Base-by-base conservation (phyloP, 441 rosid species). In the Populus hybrid region DNA sequence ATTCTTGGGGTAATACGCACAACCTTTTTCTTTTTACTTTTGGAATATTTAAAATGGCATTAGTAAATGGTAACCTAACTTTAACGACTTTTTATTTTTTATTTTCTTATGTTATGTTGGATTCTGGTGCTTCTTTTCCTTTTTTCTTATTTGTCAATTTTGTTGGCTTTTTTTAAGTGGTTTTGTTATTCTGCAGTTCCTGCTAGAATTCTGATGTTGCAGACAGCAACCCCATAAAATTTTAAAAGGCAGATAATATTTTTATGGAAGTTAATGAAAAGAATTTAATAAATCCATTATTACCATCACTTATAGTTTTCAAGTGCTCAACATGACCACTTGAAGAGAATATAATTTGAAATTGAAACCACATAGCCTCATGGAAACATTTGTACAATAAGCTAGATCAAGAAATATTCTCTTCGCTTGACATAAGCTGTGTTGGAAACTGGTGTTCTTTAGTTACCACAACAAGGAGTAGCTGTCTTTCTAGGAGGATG, bases 1-100 rank as follows among this genome's bases (percentile, higher is more conserved):
- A 92, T 95, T 87, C 90, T 93, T 40, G 97, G 99, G 93, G 98
- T 95, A 89, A 82, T 57, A 38, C 67, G 23, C 50, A 24, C 16
- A 23, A 71, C 71, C 70, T 69, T 66, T 66, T 50, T 28, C 61
- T 11, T n/a, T 24, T 18, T 35, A 20, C 50, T 70, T 77, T 36
- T 42, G 57, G 26, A 23, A 72, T 69, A 16, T 69, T 69, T 70
- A 53, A 64, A 16, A 53, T 73, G 64, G 78, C 70, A 63, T 40
- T 35, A 5, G 16, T 38, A 40, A 70, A 8, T 5, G 21, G 40
- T 21, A 34, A 64, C 4, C 11, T 35, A 10, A 65, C 12, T 64
- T 40, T 11, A 11, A 9, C 1, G 4, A 14, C n/a, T 26, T 21
- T 10, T 70, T 24, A 24, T 32, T 24, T 21, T 12, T 70, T 24